These are phyloP conservation scores for Chytriomyces sp. DNA, from an alignment of 192 early-diverging fungal species.

Conservation along the genomic window DNA sequence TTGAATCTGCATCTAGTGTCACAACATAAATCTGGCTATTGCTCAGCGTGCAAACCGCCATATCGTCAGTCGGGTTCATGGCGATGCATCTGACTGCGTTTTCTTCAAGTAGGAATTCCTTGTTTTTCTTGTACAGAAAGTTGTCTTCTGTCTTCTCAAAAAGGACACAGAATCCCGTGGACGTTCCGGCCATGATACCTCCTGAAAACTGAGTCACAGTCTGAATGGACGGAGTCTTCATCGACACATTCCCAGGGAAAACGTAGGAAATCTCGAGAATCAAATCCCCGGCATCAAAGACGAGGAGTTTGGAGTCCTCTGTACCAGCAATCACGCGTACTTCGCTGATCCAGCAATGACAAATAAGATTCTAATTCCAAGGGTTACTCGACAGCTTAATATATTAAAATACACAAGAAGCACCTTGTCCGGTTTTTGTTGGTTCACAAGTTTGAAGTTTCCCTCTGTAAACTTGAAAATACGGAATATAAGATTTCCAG, in stretches of 20 bases:
- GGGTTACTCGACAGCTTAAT: neutral
- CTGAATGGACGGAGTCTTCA: conserved; percentile 39
- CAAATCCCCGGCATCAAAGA: conserved; percentile 58
- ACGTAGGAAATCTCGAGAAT: conserved; percentile 45
- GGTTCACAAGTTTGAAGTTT: conserved; percentile 45
- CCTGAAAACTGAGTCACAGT: conserved; percentile 38
- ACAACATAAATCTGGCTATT: conserved; percentile 45
- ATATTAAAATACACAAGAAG: neutral
- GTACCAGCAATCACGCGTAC: conserved; percentile 52
- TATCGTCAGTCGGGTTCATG: conserved; percentile 39
- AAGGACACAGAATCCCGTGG: conserved; percentile 41
- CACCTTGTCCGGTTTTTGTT: conserved; percentile 55
- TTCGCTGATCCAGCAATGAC: conserved; percentile 54
- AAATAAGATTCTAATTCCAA: conserved; percentile 45
- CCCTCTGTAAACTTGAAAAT: conserved; percentile 50
- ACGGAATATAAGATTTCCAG: conserved; percentile 49
- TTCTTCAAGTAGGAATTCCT: conserved; percentile 46
- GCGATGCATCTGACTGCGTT: conserved; percentile 35
- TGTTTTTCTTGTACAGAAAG: conserved; percentile 44
- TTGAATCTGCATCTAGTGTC: conserved; percentile 39
- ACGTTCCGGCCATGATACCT: conserved; percentile 50
- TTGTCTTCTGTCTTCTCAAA: conserved; percentile 55
- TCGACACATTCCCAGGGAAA: conserved; percentile 17
- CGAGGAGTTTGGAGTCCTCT: conserved; percentile 50
- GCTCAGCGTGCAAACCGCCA: conserved; percentile 35